These are phyloP conservation scores for Venturia asperata DNA, from an alignment of 2,329 filamentous ascomycete species.

Conservation along the genomic window DNA sequence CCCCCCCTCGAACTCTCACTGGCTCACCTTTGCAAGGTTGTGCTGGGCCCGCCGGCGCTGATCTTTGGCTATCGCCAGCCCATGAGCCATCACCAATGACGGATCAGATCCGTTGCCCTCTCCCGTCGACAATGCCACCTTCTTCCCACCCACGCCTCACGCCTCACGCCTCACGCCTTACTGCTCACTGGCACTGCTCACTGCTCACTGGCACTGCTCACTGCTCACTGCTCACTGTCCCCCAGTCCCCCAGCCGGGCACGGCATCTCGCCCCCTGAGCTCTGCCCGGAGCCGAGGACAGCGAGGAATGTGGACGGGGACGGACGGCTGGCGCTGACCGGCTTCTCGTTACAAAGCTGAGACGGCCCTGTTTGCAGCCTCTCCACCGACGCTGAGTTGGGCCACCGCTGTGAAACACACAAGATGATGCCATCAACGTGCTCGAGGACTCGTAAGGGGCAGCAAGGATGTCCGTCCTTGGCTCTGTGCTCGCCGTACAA, in stretches of 20 bases:
- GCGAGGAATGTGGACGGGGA: neutral
- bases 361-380: slow-evolving; percentile 5
- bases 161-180: neutral
- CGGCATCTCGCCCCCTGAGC: neutral
- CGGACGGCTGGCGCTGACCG: too few relatives aligned
- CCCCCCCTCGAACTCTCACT: neutral
- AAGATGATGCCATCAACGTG: slow-evolving; percentile 17
- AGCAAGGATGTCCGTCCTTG: slow-evolving; percentile 11
- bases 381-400: neutral
- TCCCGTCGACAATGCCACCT: neutral
- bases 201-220: neutral
- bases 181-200: neutral
- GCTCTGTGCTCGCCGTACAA: neutral
- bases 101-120: neutral
- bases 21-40: neutral
- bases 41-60: neutral
- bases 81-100: neutral
- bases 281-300: neutral
- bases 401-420: slow-evolving; percentile 11
- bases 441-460: slow-evolving; percentile 1
- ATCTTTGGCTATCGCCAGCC: neutral
- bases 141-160: neutral
- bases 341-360: slow-evolving; percentile 5
- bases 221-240: neutral
- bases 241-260: too few relatives aligned